Percentiles rank a stretch among this genome's conserved stretches.
These are phyloP conservation scores for Fusarium mangiferae DNA, from an alignment of 2,329 filamentous ascomycete species.

Conservation along the genomic window DNA sequence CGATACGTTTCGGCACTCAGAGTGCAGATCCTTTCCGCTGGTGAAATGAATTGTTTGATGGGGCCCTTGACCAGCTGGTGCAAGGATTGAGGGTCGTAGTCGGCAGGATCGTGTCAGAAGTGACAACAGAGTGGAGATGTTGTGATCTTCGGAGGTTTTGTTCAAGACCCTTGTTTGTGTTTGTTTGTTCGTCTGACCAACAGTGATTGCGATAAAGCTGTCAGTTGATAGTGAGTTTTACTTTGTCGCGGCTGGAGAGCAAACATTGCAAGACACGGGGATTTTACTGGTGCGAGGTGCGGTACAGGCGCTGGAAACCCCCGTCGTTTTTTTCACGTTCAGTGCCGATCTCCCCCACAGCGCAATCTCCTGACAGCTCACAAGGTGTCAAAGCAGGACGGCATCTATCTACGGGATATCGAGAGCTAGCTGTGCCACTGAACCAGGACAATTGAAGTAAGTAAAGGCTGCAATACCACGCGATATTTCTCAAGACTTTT, in stretches of 20 bases:
- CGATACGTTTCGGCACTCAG: conserved; percentile 21
- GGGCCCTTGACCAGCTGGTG: background rate
- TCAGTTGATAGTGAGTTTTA: too few relatives aligned
- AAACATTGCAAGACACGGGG: background rate
- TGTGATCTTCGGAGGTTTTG: background rate
- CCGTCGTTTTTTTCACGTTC: background rate
- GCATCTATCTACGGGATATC: background rate
- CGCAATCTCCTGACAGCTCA: conserved; percentile 32
- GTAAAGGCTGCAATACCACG: background rate
- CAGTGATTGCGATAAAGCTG: background rate
- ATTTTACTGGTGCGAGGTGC: background rate
- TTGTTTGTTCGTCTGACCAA: background rate
- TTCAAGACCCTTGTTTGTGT: background rate
- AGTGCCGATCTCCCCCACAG: conserved; percentile 34
- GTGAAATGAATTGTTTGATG: background rate
- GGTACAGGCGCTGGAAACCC: background rate
- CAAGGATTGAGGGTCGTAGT: conserved; percentile 5
- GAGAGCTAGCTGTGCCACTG: background rate
- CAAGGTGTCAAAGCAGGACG: conserved; percentile 14
- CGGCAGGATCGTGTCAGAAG: conserved; percentile 14
- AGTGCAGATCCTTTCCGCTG: conserved; percentile 6
- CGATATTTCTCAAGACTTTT: background rate
- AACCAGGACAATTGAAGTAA: background rate
- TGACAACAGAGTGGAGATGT: background rate
- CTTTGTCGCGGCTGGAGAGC: background rate